A percentile compares a stretch with the other conserved stretches of the same genome.
Conservation (phyloP, 169 alveolate genomes). For the Plasmodium ovale region DNA sequence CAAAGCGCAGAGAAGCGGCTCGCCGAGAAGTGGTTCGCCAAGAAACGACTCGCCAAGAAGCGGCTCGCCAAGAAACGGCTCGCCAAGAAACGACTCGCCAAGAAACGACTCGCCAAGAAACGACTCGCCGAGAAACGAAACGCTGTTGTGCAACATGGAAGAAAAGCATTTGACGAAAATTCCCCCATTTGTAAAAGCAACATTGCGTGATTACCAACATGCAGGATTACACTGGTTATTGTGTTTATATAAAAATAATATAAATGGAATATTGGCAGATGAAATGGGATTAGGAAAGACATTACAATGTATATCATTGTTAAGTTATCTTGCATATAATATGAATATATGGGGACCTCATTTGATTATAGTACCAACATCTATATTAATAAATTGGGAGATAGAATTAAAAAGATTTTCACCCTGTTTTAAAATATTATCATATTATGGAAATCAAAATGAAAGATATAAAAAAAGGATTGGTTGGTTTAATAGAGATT, state of each 20-base stretch:
- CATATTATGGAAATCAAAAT: constrained; percentile 95
- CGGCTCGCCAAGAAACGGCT: background rate
- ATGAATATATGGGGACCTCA: constrained; percentile 99
- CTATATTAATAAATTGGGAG: constrained; percentile 98
- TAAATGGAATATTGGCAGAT: constrained; percentile 99
- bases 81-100: too few species aligned
- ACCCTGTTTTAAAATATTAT: constrained; percentile 96
- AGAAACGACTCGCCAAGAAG: constrained; percentile 20
- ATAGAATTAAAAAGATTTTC: constrained; percentile 98
- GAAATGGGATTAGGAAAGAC: constrained; percentile 99
- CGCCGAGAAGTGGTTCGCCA: constrained; percentile 53
- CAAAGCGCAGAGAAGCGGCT: background rate
- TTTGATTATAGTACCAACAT: constrained; percentile 98
- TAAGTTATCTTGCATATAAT: constrained; percentile 97
- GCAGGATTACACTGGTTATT: constrained; percentile 98
- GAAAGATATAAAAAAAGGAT: constrained; percentile 88
- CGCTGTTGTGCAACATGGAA: constrained; percentile 79
- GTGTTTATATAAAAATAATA: constrained; percentile 94
- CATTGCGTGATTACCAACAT: constrained; percentile 95
- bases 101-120: constrained; percentile 17
- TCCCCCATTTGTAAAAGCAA: constrained; percentile 93
- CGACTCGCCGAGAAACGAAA: constrained; percentile 75
- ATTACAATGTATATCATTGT: constrained; percentile 96
- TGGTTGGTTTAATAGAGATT: constrained; percentile 96
- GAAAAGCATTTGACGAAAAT: constrained; percentile 83